Evolutionary conservation across 805 yeast species (phyloP), one percentile per base, ranked within the genome.

Genomic region (Metschnikowia picachoensis): DNA sequence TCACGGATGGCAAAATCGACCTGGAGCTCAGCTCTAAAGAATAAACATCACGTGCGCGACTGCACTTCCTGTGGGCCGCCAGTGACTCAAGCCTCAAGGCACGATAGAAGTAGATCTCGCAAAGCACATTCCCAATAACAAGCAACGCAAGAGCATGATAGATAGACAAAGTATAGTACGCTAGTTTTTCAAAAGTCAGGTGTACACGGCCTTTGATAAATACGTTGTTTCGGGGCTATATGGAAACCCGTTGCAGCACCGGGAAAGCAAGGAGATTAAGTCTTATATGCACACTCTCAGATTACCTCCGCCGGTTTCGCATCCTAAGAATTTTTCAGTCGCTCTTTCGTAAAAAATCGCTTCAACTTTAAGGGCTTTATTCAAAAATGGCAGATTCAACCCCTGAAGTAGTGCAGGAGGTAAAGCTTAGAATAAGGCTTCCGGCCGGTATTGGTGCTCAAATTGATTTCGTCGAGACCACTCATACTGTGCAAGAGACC

Each of bases 401-500:
- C 36, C 55, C 56, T 36, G 59, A 57, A 30, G 48, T 46, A 35
- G 53, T 41, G 42, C 53, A 49, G 41, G 51, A 59, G 37, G 52
- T 56, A 40, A 46, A 43, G 47, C 55, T 64, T 53, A 58, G 58
- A 44, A 52, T 64, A 44, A 39, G 45, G 54, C 55, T 53, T 48
- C 50, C 58, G 43, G 49, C 54, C 34, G 44, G 55, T 41, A 34
- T 48, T 45, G 46, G 60, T 42, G 51, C 59, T 37, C 37, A 44
- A 4, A 50, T 53, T 27, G 52, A 53, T 36, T 53, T 46, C 35
- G 58, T 65, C 46, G 63, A 61, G 42, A 56, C 72, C 37, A 65
- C 65, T 31, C 63, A 68, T 20, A 54, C 64, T 29, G 49, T 54
- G 60, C 62, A 47, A 39, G 89, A 82, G 50, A 62, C 82, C 15